Evolutionary conservation across 495 filamentous ascomycete species (phyloP), one percentile per base, ranked within the genome.

Genomic region (Hyaloscypha hepaticicola): DNA sequence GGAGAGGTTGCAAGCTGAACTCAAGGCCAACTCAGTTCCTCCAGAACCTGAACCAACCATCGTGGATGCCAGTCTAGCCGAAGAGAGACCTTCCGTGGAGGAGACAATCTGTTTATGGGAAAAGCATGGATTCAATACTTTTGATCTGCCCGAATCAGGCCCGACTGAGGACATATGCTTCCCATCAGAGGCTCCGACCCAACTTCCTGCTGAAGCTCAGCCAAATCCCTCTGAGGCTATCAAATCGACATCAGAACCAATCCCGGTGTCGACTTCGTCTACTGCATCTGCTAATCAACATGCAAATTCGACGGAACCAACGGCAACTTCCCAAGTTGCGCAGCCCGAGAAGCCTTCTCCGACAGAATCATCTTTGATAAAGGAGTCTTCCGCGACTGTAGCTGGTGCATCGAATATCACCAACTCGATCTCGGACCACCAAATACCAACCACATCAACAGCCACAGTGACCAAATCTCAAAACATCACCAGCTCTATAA

Each of bases 101-200:
- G 19, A 49, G 22, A 65, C 49, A 33, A 66, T 34, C 38, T 53
- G 25, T 12, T 50, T 56, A 49, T 71, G 69, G 69, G 38, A 51
- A 1, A 61, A 64, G 16, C 53, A 25, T 16, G 45, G 22, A 3
- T 58, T 58, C 27, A 27, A 59, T 27, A 26, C 26, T 34, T 27
- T 48, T 24, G n/a, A n/a, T 27, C 26, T 58, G 21, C 11, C 21
- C 6, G 38, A 70, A 55, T 29, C 21, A 1, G 69, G 45, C 34
- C 58, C 49, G 22, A 55, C 55, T 33, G 56, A 64, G n/a, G 67
- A 60, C 8, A 66, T 70, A 31, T 78, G 76, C 59, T 55, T 68
- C 11, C 65, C 27, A 21, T 49, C 27, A 50, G 69, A 73, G 29
- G 64, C 52, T 22, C 64, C 64, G 16, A 60, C 28, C 2, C 48